Percentiles rank a stretch among this genome's conserved stretches.
phyloP scores from a whole-genome alignment of 163 green algal genomes.

The Trebouxiophyceae sp. region DNA sequence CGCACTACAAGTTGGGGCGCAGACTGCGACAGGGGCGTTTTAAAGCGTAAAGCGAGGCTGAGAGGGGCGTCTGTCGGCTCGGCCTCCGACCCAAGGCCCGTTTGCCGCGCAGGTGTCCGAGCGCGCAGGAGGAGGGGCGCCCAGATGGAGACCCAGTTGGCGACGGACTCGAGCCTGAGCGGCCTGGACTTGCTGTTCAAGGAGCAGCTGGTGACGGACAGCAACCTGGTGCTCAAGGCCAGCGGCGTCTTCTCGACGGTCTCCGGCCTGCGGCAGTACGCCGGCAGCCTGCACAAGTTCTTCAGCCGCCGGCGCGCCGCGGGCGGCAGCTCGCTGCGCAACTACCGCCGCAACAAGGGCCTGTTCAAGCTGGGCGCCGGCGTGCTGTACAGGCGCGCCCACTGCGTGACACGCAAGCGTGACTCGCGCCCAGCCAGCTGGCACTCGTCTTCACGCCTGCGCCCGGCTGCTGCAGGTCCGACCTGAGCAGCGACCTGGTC shows the following conservation, averaged over 20 bases:
- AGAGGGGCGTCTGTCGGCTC: too few species aligned
- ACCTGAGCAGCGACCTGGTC: slow-evolving; percentile 2
- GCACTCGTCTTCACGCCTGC: too few species aligned
- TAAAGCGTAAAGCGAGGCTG: too few species aligned
- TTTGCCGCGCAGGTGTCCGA: too few species aligned
- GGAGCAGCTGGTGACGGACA: slow-evolving; percentile 2
- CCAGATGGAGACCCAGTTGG: slow-evolving; percentile 15
- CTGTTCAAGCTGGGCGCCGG: slow-evolving; percentile 1
- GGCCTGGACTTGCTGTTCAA: slow-evolving; percentile 2
- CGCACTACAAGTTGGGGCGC: too few species aligned
- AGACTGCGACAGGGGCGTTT: too few species aligned
- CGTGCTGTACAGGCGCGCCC: too few species aligned
- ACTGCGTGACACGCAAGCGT: too few species aligned
- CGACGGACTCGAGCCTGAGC: not conserved
- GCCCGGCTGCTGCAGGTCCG: not conserved
- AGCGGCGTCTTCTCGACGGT: slow-evolving; percentile 6
- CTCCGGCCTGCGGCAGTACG: not conserved
- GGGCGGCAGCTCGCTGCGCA: not conserved
- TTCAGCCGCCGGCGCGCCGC: not conserved
- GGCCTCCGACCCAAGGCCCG: too few species aligned
- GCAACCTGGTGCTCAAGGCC: slow-evolving; percentile 13
- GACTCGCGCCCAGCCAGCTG: too few species aligned
- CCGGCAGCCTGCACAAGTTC: slow-evolving; percentile 3
- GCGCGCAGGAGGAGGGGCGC: too few species aligned
- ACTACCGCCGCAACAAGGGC: not conserved